Base-by-base conservation (phyloP, 768 basidiomycete species). In the Trametes gibbosa region DNA sequence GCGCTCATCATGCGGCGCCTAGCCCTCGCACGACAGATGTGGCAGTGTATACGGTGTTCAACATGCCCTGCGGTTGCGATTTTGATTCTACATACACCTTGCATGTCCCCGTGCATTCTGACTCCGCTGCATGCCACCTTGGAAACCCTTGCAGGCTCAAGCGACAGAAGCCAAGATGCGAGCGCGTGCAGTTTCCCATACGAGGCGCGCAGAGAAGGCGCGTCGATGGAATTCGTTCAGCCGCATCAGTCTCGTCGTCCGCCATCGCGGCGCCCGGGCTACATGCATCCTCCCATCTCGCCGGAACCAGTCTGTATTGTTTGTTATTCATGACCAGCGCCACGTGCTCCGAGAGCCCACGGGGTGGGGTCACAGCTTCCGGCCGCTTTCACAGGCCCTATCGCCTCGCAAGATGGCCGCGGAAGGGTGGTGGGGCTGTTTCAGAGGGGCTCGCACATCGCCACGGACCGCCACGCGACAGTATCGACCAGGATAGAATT, bases 211-310 rank as follows among this genome's bases (percentile, higher is more conserved):
- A n/a, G n/a, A n/a, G n/a, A n/a, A n/a, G n/a, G n/a, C n/a, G 50
- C 35, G 13, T 35, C 34, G 34, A 14, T 7, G 34, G 34, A 35
- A 14, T 35, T 35, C 6, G 16, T 19, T 19, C 40, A 6, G 16
- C 40, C 40, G 13, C 40, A 41, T 41, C 40, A 19, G 10, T 5
- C 5, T 41, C 40, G 40, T 41, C 40, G 40, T 50, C 59, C 48
- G 59, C 48, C 52, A 43, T 54, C 52, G 32, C 59, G 59, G 59
- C 54, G 2, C 23, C 24, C 35, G 32, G 17, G 7, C 39, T 35
- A 37, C 45, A 52, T 41, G 48, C 49, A 5, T 21, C 17, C 49
- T 13, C 32, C 4, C 21, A 19, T n/a, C n/a, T 42, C 19, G 13
- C 4, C 13, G 16, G 40, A 16, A n/a, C n/a, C n/a, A n/a, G 17